A percentile compares a stretch with the other conserved stretches of the same genome.
Conservation (phyloP, 208 protist genomes). For the Zelonia costaricensis region DNA sequence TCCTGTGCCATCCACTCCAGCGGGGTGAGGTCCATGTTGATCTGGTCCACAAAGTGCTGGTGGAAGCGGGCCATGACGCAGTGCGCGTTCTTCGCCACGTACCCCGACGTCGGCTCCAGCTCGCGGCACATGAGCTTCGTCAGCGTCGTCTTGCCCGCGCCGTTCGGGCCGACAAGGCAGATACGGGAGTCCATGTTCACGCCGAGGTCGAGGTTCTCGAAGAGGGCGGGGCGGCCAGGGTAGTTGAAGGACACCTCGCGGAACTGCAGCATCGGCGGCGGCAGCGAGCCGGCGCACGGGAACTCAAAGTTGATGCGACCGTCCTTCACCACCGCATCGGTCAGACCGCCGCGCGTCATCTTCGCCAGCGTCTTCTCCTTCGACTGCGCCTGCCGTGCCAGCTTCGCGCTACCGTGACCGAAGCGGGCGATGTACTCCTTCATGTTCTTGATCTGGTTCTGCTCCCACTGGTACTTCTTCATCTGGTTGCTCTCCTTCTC, state of each 20-base stretch:
- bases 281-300: conserved; percentile 76
- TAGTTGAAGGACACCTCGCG: conserved; percentile 93
- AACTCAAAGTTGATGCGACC: conserved; percentile 85
- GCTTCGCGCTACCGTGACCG: conserved; percentile 95
- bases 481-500: conserved; percentile 97
- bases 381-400: conserved; percentile 94
- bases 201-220: conserved; percentile 92
- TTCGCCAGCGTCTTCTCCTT: conserved; percentile 95
- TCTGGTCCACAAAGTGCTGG: conserved; percentile 97
- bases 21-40: conserved; percentile 92
- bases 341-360: conserved; percentile 95
- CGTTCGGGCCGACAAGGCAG: conserved; percentile 97
- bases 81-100: conserved; percentile 93
- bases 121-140: conserved; percentile 96
- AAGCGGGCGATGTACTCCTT: conserved; percentile 97
- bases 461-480: conserved; percentile 96
- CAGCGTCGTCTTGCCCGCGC: conserved; percentile 97
- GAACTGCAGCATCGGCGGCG: conserved; percentile 95
- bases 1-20: conserved; percentile 95
- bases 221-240: conserved; percentile 85
- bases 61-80: conserved; percentile 94
- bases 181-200: conserved; percentile 96
- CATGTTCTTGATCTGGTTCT: conserved; percentile 97
- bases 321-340: conserved; percentile 87
- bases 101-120: conserved; percentile 86